Evolutionary conservation across 2,329 filamentous ascomycete genomes (phyloP), one percentile per base, ranked within the genome.

Genomic region (Penicillium sp.): DNA sequence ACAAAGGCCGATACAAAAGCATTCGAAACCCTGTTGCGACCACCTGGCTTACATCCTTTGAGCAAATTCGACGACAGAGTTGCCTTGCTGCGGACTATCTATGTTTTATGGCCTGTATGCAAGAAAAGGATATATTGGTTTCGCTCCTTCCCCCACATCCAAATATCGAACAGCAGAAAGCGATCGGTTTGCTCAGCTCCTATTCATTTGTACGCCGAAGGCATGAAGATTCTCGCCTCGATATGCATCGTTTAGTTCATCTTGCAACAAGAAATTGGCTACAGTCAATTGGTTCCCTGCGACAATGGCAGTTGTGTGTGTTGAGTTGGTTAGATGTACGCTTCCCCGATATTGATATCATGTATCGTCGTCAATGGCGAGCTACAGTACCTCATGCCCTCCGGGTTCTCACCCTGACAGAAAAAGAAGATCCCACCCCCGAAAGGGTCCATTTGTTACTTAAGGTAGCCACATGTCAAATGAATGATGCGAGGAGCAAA

Each of bases 41-140:
- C 1, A 75, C 72, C 0, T 76, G 70, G 72, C 58, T 73, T 7
- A 67, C 72, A 1, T 75, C 72, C 0, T 75, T 75, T 36, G 44
- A 60, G 0, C 65, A 73, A 53, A 69, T 76, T 5, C 59, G 31
- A 13, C n/a, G 56, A 1, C 41, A 53, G 5, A 52, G 58, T 19
- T 41, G 19, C 1, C 43, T 66, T 0, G 73, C 73, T 0, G 49
- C 60, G 0, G 52, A 68, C 0, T 64, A 68, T 43, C 60, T 76
- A 1, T 64, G 62, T 0, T 62, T 71, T 2, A 73, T 76, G 60
- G 61, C 69, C 6, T 71, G 72, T 25, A 58, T 75, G 1, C 57
- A 68, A 23, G 60, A 59, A 3, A 62, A 61, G 7, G 60, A 64
- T 35, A 72, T 75, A 25, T 67, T 69, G 0, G n/a, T 68, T 3